Conservation (phyloP, 257 asterid genomes). For the Capsicum pubescens region DNA sequence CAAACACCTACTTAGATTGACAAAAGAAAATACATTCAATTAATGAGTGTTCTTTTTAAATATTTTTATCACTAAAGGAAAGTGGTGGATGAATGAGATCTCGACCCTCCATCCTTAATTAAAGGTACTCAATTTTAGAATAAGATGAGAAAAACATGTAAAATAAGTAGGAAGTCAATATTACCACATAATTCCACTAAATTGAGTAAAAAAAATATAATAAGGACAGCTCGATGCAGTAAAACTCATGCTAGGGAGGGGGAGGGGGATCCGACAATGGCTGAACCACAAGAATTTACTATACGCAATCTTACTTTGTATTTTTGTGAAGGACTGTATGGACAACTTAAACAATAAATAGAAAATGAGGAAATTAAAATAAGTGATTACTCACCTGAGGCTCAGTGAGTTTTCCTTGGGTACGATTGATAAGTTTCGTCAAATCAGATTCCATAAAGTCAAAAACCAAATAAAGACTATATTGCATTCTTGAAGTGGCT, state of each 20-base stretch:
- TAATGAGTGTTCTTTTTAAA: too few species aligned
- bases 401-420: conserved; percentile 61
- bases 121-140: background rate
- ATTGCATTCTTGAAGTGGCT: conserved; percentile 93
- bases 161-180: background rate
- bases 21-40: too few species aligned
- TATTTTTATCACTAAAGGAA: too few species aligned
- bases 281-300: too few species aligned
- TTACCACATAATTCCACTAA: background rate
- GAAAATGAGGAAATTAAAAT: background rate
- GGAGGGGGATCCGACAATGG: too few species aligned
- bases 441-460: conserved; percentile 77
- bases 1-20: too few species aligned
- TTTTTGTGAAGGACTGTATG: too few species aligned
- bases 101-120: background rate
- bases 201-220: background rate
- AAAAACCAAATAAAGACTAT: conserved; percentile 75
- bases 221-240: too few species aligned
- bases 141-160: background rate
- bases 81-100: background rate
- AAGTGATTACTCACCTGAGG: conserved; percentile 60
- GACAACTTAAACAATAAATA: too few species aligned
- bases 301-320: too few species aligned
- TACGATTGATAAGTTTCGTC: conserved; percentile 54
- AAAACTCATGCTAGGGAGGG: too few species aligned